Evolutionary conservation across 495 filamentous ascomycete species (phyloP).

Genomic region (Aspergillus indologenus): DNA sequence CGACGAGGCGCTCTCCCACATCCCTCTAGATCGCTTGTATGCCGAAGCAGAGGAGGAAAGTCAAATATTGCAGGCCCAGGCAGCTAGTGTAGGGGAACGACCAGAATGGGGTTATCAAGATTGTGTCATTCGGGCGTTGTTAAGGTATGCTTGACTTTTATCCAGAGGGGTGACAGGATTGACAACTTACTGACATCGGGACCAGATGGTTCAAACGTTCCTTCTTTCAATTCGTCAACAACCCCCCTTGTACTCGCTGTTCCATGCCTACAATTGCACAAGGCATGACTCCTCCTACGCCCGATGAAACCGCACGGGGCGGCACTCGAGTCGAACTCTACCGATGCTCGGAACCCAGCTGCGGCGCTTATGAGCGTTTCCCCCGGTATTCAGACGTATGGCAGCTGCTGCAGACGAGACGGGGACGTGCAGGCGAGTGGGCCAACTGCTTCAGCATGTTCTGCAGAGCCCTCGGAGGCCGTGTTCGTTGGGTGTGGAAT

Average conservation of each 20-base stretch:
- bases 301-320: constrained; percentile 84
- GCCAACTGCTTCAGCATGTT: constrained; percentile 99
- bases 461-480: constrained; percentile 83
- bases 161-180: not conserved
- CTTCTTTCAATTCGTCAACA: constrained; percentile 97
- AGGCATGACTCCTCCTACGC: constrained; percentile 77
- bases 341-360: constrained; percentile 68
- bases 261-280: constrained; percentile 75
- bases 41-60: constrained; percentile 90
- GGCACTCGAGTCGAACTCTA: constrained; percentile 87
- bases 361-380: constrained; percentile 79
- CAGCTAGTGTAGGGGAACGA: constrained; percentile 76
- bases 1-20: constrained; percentile 82
- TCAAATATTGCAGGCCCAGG: constrained; percentile 80
- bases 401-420: constrained; percentile 79
- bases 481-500: constrained; percentile 98
- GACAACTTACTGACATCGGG: constrained; percentile 21
- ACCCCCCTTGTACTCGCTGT: constrained; percentile 80
- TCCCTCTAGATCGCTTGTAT: constrained; percentile 92
- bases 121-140: constrained; percentile 85
- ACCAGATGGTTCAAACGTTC: constrained; percentile 89
- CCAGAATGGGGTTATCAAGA: constrained; percentile 98
- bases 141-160: constrained; percentile 54
- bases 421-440: constrained; percentile 92
- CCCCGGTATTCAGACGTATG: constrained; percentile 96